Evolutionary conservation across 2,329 filamentous ascomycete genomes (phyloP).

Genomic region (Colletotrichum chrysophilum): DNA sequence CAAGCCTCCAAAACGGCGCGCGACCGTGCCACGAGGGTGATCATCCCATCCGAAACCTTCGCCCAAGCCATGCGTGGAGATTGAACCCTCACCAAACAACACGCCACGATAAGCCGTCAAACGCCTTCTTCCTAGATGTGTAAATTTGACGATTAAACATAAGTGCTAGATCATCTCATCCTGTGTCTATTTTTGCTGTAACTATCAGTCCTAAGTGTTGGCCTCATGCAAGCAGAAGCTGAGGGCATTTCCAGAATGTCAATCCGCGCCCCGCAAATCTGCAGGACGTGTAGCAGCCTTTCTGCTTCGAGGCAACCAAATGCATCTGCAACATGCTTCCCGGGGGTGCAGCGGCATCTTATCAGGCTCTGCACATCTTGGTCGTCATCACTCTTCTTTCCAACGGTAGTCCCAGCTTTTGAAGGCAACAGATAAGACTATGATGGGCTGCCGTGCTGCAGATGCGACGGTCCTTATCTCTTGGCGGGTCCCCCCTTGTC

Average conservation of each 20-base stretch:
- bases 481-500: constrained; percentile 9
- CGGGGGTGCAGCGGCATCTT: neutral
- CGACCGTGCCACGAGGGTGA: neutral
- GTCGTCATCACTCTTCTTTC: neutral
- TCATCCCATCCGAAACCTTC: neutral
- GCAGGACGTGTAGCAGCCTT: constrained; percentile 7
- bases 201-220: neutral
- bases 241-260: neutral
- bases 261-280: neutral
- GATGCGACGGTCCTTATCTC: constrained; percentile 15
- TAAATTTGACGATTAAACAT: neutral
- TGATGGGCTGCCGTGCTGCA: neutral
- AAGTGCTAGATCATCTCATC: neutral
- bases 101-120: constrained; percentile 9
- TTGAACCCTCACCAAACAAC: neutral
- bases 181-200: neutral
- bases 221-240: neutral
- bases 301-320: constrained; percentile 6
- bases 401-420: neutral
- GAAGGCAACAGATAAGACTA: neutral
- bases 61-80: neutral
- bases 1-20: neutral
- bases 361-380: neutral
- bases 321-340: neutral
- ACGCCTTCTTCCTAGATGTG: neutral